Conservation (phyloP, 1,139 yeast genomes). For the Groenewaldozyma auringiensis region DNA sequence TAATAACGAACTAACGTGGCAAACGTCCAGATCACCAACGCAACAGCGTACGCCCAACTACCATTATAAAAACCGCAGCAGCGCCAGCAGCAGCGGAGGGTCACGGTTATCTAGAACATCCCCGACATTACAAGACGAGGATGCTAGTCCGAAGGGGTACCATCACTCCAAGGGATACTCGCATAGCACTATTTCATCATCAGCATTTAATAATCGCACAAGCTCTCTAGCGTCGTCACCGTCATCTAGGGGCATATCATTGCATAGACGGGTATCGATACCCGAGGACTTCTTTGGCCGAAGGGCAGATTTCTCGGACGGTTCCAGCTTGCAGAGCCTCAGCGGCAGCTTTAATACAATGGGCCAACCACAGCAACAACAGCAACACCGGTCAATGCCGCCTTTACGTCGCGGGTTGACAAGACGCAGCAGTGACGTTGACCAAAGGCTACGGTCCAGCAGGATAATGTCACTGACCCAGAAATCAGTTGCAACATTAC, state of each 20-base stretch:
- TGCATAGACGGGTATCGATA: not conserved
- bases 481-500: conserved; percentile 13
- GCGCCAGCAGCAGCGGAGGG: not conserved
- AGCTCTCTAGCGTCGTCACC: not conserved
- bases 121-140: not conserved
- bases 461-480: conserved; percentile 15
- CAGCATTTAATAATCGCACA: not conserved
- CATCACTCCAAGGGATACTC: conserved; percentile 1
- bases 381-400: not conserved
- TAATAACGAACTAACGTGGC: not conserved
- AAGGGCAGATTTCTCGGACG: not conserved
- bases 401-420: not conserved
- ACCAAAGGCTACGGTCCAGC: conserved; percentile 11
- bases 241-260: not conserved
- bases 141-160: not conserved
- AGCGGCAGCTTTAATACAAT: not conserved
- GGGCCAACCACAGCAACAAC: not conserved
- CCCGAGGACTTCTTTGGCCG: not conserved
- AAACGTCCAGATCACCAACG: not conserved
- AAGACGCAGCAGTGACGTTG: conserved; percentile 13
- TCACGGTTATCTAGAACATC: not conserved
- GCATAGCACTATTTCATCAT: conserved; percentile 1
- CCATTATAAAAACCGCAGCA: not conserved
- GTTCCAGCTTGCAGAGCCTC: not conserved
- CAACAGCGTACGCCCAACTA: not conserved